These are phyloP conservation scores for Schizosaccharomyces lindneri DNA, from an alignment of 805 yeast genomes.

Conservation along the genomic window DNA sequence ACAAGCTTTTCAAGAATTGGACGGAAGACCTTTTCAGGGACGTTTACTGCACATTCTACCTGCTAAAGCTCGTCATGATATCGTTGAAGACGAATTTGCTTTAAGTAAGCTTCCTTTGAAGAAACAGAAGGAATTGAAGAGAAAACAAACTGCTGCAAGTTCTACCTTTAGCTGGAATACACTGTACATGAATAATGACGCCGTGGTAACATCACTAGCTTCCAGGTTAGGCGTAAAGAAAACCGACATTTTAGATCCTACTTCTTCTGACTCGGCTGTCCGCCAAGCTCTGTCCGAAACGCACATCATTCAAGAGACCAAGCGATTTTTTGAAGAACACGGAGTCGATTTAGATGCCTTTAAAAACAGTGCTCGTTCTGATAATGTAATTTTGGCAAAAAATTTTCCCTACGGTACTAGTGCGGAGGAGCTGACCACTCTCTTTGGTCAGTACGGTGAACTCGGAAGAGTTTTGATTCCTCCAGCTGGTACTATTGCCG, in stretches of 20 bases:
- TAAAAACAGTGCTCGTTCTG: constrained; percentile 41
- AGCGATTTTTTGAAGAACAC: constrained; percentile 59
- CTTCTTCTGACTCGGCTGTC: constrained; percentile 68
- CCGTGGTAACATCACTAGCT: constrained; percentile 78
- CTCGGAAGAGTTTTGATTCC: constrained; percentile 70
- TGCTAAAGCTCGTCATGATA: constrained; percentile 46
- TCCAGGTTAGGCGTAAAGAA: constrained; percentile 58
- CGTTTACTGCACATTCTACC: constrained; percentile 74
- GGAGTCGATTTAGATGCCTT: constrained; percentile 69
- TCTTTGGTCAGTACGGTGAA: constrained; percentile 61
- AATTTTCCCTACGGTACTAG: constrained; percentile 80
- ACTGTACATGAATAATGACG: constrained; percentile 62
- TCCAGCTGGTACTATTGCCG: constrained; percentile 87
- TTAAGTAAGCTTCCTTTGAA: constrained; percentile 74
- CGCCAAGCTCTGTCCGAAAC: constrained; percentile 95
- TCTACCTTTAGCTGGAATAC: constrained; percentile 90
- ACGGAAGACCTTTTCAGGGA: constrained; percentile 82
- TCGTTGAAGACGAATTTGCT: constrained; percentile 72
- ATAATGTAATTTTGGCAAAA: constrained; percentile 56
- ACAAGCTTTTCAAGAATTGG: constrained; percentile 44
- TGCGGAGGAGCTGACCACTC: constrained; percentile 51
- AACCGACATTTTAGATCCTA: constrained; percentile 66
- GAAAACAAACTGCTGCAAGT: constrained; percentile 62
- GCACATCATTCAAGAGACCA: constrained; percentile 74
- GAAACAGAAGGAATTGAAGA: constrained; percentile 65